These are phyloP conservation scores for Carex cristatella DNA, from an alignment of 176 grass and related monocot genomes.

Conservation along the genomic window DNA sequence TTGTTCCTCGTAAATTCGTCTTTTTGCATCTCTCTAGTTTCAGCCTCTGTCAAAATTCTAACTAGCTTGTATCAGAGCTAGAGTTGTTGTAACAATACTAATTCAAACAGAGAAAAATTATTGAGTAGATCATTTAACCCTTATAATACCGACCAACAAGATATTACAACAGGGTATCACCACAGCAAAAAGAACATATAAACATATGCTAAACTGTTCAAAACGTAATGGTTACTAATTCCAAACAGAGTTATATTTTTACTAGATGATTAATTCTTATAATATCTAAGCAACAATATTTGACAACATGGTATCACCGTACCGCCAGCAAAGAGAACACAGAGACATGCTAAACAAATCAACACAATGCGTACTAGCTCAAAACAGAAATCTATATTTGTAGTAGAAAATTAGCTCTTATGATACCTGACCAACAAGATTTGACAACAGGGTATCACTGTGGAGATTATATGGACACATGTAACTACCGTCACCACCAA, in stretches of 20 bases:
- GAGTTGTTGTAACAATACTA: too few relatives aligned
- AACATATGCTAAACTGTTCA: not conserved
- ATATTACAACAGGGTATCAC: conserved; percentile 72
- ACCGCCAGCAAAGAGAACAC: not conserved
- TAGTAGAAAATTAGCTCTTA: not conserved
- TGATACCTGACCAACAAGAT: conserved; percentile 89
- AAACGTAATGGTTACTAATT: not conserved
- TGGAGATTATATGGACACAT: conserved; percentile 95
- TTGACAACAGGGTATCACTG: conserved; percentile 83
- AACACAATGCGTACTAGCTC: not conserved
- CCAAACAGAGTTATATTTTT: not conserved
- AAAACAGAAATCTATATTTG: not conserved
- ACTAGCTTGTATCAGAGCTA: too few relatives aligned
- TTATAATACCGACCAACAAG: conserved; percentile 61
- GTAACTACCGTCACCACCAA: conserved; percentile 97
- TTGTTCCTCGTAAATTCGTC: too few relatives aligned
- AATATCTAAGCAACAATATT: conserved; percentile 88
- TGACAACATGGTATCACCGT: conserved; percentile 60
- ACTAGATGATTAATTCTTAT: not conserved
- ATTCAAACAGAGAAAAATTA: not conserved
- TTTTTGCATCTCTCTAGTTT: too few relatives aligned
- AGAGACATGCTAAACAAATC: not conserved
- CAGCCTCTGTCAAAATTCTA: too few relatives aligned
- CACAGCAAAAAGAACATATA: not conserved
- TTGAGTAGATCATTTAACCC: not conserved